Evolutionary conservation across 2,329 filamentous ascomycete genomes (phyloP).

Genomic region (Lecanicillium sp.): DNA sequence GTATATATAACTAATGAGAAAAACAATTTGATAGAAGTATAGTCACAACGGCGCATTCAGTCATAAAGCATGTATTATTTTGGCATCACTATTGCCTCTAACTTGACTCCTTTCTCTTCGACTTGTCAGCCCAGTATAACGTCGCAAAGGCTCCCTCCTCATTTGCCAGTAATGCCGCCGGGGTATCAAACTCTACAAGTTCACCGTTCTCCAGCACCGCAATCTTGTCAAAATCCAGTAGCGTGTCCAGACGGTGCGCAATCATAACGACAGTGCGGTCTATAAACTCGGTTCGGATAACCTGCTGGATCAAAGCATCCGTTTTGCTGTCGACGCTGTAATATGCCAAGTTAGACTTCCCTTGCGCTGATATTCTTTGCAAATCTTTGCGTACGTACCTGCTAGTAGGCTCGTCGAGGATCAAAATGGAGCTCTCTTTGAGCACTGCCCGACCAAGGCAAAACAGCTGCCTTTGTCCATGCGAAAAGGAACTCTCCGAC

Average conservation of each 20-base stretch:
- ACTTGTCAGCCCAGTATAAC: constrained; percentile 21
- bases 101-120: too few relatives aligned
- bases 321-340: constrained; percentile 25
- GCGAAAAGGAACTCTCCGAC: constrained; percentile 22
- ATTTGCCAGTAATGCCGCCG: constrained; percentile 2
- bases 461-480: constrained; percentile 39
- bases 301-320: constrained; percentile 23
- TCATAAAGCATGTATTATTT: too few relatives aligned
- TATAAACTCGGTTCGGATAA: constrained; percentile 22
- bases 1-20: not conserved
- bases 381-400: too few relatives aligned
- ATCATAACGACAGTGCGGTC: constrained; percentile 44
- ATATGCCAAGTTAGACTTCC: not conserved
- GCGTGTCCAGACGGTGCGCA: constrained; percentile 33
- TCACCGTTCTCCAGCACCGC: constrained; percentile 53
- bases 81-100: too few relatives aligned
- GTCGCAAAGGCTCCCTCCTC: too few relatives aligned
- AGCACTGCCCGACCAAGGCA: constrained; percentile 29
- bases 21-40: too few relatives aligned
- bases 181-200: constrained; percentile 4
- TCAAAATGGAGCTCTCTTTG: constrained; percentile 22
- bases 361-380: too few relatives aligned
- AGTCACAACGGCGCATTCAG: too few relatives aligned
- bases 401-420: constrained; percentile 31
- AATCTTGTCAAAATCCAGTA: constrained; percentile 45